phyloP scores from a whole-genome alignment of 441 rosid species.

The Adansonia madagascariensis region DNA sequence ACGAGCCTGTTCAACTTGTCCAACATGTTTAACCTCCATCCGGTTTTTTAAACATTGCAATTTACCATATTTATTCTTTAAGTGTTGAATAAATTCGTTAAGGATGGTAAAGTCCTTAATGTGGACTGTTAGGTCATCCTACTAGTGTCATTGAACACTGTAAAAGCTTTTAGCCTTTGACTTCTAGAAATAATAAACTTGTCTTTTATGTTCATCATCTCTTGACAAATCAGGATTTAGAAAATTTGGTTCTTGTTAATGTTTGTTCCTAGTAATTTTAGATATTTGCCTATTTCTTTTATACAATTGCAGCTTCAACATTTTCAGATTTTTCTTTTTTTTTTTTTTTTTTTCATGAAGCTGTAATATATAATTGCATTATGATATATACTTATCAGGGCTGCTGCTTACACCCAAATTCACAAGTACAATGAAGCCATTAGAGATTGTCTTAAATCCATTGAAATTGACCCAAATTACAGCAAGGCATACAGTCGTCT shows the following conservation, averaged over 20 bases:
- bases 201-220: conserved; percentile 14
- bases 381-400: conserved; percentile 50
- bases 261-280: conserved; percentile 13
- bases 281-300: neutral
- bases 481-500: conserved; percentile 92
- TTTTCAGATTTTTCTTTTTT: conserved; percentile 11
- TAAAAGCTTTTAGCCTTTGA: conserved; percentile 17
- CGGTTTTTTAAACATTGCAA: too few species aligned
- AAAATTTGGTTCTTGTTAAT: neutral
- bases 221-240: conserved; percentile 3
- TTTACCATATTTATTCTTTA: neutral
- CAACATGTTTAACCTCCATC: too few species aligned
- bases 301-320: conserved; percentile 20
- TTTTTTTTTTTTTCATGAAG: conserved; percentile 9
- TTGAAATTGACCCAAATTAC: conserved; percentile 72
- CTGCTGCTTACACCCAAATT: conserved; percentile 83
- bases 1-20: too few species aligned
- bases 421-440: conserved; percentile 66
- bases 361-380: conserved; percentile 16
- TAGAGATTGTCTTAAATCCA: conserved; percentile 71
- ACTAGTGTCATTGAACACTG: neutral
- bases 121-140: neutral
- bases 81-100: neutral
- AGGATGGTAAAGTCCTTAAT: neutral
- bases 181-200: neutral